Evolutionary conservation across 495 filamentous ascomycete species (phyloP), one percentile per base, ranked within the genome.

Genomic region (Penicillium diatomitis): DNA sequence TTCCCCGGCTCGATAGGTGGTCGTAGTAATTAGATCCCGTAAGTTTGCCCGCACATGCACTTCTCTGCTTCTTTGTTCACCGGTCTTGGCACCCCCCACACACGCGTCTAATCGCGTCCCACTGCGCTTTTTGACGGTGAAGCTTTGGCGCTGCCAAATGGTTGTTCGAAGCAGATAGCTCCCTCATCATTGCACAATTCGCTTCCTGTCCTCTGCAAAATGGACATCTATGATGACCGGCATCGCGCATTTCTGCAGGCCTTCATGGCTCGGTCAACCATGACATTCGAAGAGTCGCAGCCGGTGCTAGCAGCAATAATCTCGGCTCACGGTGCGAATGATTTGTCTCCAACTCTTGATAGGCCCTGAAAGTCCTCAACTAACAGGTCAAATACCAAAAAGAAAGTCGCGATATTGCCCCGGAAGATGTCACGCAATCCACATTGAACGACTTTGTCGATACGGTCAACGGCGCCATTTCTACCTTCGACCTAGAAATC

Each of bases 241-340:
- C 87, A 96, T 64, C 86, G 88, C 40, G 90, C 91, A n/a, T 95
- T 98, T 60, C 70, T 96, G 1, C 92, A 98, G 71, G 87, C 85
- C 51, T 86, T 98, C 60, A 79, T 96, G 62, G 81, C 85, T 3
- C 81, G 82, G 11, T 83, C 84, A 6, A 78, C 79, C 27, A 70
- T 96, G 63, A 95, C 86, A 5, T 82, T 87, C 53, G 66, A 76
- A 32, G 82, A 94, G 48, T 81, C 82, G 4, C 78, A 83, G 50
- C 79, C 80, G 0, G 63, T 96, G 8, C 71, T 97, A 2, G 87
- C 89, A 2, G 79, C 79, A 10, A 92, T 98, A 46, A 70, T 86
- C 49, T 79, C 74, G 4, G 78, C 72, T 29, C 63, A 80, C 40
- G 69, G 73, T 76, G 60, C 60, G 44, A 34, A 8, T 12, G 6